phyloP scores from a whole-genome alignment of 1,284 basidiomycete species.

The Trichosporon ovoides region DNA sequence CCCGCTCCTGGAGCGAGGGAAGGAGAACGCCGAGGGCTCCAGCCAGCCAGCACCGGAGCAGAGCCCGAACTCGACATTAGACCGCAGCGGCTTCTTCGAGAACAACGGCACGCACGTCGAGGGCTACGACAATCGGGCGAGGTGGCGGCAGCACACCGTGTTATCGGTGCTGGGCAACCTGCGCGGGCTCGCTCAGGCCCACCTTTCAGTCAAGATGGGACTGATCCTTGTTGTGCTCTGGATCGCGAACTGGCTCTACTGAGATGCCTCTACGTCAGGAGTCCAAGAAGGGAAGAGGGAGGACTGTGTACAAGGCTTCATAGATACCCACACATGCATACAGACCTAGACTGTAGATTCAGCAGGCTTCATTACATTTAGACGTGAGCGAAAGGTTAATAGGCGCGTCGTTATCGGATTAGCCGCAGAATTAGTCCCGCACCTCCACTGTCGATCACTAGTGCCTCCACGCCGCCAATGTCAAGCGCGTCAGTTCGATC shows the following conservation, averaged over 20 bases:
- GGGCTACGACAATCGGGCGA: conserved; percentile 23
- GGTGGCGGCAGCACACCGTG: conserved; percentile 33
- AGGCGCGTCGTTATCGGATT: no score
- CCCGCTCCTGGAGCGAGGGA: conserved; percentile 39
- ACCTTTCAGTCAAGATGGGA: conserved; percentile 42
- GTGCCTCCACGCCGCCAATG: background rate
- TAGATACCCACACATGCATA: background rate
- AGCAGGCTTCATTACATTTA: no score
- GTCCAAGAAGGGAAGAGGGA: no score
- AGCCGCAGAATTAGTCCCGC: no score
- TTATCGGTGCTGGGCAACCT: conserved; percentile 28
- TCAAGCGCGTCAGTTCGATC: background rate
- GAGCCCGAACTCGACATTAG: background rate
- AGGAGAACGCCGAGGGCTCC: conserved; percentile 19
- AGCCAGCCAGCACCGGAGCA: background rate
- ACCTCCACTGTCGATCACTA: no score
- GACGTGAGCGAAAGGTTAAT: no score
- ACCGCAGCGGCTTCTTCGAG: background rate
- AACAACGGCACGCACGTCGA: conserved; percentile 17
- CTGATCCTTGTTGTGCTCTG: conserved; percentile 43
- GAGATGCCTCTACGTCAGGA: no score
- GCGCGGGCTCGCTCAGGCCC: conserved; percentile 30
- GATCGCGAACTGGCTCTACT: conserved; percentile 48
- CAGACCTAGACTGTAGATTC: background rate
- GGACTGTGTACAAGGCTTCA: no score